These are phyloP conservation scores for Cutaneotrichosporon sp. DNA, from an alignment of 1,284 basidiomycete genomes.

Conservation along the genomic window DNA sequence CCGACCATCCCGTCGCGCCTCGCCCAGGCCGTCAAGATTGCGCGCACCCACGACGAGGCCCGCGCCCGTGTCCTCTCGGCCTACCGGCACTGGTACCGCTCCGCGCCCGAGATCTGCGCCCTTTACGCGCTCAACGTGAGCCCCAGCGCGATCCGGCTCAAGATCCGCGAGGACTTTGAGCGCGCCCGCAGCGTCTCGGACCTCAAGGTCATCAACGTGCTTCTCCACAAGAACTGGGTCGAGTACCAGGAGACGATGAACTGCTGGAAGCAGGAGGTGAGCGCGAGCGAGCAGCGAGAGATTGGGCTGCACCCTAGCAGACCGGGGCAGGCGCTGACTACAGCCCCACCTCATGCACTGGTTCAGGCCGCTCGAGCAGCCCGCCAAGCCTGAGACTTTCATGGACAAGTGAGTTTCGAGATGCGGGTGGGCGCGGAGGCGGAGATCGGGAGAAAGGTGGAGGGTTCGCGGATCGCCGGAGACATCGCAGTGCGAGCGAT, in stretches of 20 bases:
- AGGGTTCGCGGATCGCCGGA: background rate
- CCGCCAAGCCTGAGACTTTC: conserved; percentile 51
- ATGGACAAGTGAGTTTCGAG: conserved; percentile 43
- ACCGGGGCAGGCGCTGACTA: background rate
- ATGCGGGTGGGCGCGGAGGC: background rate
- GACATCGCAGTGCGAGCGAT: too few species aligned
- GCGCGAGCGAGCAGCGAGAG: too few species aligned
- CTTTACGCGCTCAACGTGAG: conserved; percentile 84
- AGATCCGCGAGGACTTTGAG: conserved; percentile 87
- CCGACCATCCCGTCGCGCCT: conserved; percentile 77
- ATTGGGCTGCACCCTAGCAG: too few species aligned
- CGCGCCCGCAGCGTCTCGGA: conserved; percentile 81
- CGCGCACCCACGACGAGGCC: conserved; percentile 66
- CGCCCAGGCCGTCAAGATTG: conserved; percentile 67
- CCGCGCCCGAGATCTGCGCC: conserved; percentile 82
- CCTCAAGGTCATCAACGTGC: conserved; percentile 78
- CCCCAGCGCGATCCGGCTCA: conserved; percentile 75
- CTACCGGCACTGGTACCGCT: conserved; percentile 90
- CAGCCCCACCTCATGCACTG: conserved; percentile 54
- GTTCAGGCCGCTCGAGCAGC: conserved; percentile 53
- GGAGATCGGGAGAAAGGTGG: background rate
- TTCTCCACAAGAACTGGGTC: conserved; percentile 81
- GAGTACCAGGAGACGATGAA: conserved; percentile 97
- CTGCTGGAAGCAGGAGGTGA: conserved; percentile 77
- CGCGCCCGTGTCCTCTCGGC: conserved; percentile 71